These are phyloP conservation scores for Amoebophrya sp. DNA, from an alignment of 169 alveolate species.

Conservation along the genomic window DNA sequence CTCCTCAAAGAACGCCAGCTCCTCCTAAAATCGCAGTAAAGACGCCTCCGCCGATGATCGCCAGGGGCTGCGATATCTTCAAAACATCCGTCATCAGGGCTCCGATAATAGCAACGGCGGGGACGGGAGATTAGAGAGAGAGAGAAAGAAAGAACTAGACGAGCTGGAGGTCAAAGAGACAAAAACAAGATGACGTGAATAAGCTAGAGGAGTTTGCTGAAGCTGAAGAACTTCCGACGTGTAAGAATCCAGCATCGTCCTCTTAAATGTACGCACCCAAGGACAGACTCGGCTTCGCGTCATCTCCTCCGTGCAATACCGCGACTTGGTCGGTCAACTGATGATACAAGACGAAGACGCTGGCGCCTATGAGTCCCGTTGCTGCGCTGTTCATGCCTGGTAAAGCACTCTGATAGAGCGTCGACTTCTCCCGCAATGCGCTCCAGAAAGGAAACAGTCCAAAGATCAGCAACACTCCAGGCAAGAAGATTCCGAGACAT, in stretches of 20 bases:
- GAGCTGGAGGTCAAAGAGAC: too few species aligned
- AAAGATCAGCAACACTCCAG: not conserved
- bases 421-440: not conserved
- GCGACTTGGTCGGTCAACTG: too few species aligned
- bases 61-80: not conserved
- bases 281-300: too few species aligned
- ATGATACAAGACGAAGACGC: not conserved
- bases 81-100: not conserved
- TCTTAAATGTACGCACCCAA: too few species aligned
- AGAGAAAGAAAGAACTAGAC: too few species aligned
- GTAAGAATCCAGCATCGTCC: too few species aligned
- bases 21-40: not conserved
- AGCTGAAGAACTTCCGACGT: too few species aligned
- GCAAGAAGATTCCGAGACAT: not conserved
- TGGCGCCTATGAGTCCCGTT: not conserved
- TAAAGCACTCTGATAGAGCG: not conserved
- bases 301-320: too few species aligned
- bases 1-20: too few species aligned
- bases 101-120: not conserved
- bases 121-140: not conserved
- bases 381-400: not conserved
- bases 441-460: not conserved
- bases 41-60: not conserved
- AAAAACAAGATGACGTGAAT: too few species aligned
- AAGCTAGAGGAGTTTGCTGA: too few species aligned